Conservation (phyloP, 106 monocot genomes). For the Apostasia ramifera region DNA sequence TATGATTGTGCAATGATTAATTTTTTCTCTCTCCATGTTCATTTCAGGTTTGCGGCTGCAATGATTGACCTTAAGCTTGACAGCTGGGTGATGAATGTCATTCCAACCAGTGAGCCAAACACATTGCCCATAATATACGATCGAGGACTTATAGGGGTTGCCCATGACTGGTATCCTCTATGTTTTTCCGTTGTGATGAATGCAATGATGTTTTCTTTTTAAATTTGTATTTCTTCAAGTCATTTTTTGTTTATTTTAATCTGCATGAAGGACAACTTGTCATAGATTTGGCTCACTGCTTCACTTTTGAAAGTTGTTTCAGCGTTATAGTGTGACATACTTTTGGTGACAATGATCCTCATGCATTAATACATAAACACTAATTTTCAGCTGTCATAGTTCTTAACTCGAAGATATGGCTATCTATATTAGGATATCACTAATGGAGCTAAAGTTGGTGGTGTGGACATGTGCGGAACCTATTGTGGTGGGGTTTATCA, state of each 20-base stretch:
- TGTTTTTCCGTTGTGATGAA: background rate
- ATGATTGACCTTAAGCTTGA: conserved; percentile 62
- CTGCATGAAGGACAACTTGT: no score
- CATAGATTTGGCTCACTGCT: no score
- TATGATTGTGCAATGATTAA: background rate
- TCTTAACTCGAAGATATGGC: no score
- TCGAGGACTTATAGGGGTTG: conserved; percentile 84
- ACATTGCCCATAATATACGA: conserved; percentile 94
- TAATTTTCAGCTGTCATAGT: no score
- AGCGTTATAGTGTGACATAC: no score
- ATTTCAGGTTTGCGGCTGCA: conserved; percentile 85
- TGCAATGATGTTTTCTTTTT: background rate
- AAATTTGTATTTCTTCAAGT: background rate
- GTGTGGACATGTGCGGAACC: no score
- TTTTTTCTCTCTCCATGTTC: background rate
- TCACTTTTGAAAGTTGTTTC: no score
- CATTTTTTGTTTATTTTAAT: background rate
- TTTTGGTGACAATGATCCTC: no score
- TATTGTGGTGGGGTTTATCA: no score
- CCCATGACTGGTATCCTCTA: conserved; percentile 81
- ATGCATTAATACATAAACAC: no score
- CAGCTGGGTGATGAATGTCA: conserved; percentile 96
- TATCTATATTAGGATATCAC: no score
- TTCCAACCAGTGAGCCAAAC: conserved; percentile 72
- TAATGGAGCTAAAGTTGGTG: no score